Evolutionary conservation across 176 grass and related monocot species (phyloP).

Genomic region (Triticum monococcum): DNA sequence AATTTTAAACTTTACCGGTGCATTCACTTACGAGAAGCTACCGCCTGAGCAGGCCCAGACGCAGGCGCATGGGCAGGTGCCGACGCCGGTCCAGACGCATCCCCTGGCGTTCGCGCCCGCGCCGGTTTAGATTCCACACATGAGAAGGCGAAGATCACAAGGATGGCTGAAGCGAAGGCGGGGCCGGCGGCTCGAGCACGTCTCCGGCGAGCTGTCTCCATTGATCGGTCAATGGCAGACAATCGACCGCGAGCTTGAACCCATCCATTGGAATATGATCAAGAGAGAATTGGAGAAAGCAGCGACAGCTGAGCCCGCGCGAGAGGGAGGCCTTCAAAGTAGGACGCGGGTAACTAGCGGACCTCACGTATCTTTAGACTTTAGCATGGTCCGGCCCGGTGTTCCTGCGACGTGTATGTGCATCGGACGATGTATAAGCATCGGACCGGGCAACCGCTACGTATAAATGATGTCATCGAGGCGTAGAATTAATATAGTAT

Average conservation of each 20-base stretch:
- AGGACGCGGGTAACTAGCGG: not conserved
- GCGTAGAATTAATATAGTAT: too few species aligned
- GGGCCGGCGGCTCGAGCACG: not conserved
- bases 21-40: not conserved
- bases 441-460: too few species aligned
- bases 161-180: not conserved
- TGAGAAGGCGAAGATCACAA: not conserved
- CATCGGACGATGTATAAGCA: too few species aligned
- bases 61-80: not conserved
- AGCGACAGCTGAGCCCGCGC: not conserved
- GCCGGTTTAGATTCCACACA: not conserved
- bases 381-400: not conserved
- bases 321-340: slow-evolving; percentile 3
- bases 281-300: not conserved
- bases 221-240: not conserved
- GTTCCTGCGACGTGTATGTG: not conserved
- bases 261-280: not conserved
- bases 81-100: not conserved
- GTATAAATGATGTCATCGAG: too few species aligned
- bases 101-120: not conserved
- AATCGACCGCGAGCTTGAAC: not conserved
- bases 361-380: not conserved
- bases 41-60: not conserved
- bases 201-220: not conserved
- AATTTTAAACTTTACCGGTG: too few species aligned